Evolutionary conservation across 139 green algal genomes (phyloP), one percentile per base, ranked within the genome.

Genomic region (Coccomyxa sp.): DNA sequence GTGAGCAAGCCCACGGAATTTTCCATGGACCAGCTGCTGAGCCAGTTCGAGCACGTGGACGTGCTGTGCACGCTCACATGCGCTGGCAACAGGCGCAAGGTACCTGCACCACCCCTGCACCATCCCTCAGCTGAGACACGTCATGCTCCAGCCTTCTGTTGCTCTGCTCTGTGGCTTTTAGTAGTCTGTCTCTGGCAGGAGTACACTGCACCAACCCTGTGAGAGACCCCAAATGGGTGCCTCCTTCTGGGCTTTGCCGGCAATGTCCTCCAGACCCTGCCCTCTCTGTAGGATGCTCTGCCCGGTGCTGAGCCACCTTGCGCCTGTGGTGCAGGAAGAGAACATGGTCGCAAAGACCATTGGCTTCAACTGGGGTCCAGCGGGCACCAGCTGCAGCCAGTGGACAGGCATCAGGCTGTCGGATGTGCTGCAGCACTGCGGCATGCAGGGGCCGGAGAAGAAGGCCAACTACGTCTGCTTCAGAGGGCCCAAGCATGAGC

Each of bases 261-360:
- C n/a, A n/a, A n/a, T n/a, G n/a, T n/a, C n/a, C n/a, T n/a, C n/a
- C n/a, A n/a, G n/a, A n/a, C n/a, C n/a, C n/a, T n/a, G n/a, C n/a
- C n/a, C n/a, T n/a, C n/a, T n/a, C n/a, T n/a, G n/a, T n/a, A n/a
- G n/a, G n/a, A n/a, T n/a, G n/a, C n/a, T n/a, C n/a, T n/a, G n/a
- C n/a, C n/a, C n/a, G n/a, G n/a, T n/a, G n/a, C n/a, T n/a, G n/a
- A n/a, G n/a, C n/a, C n/a, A n/a, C n/a, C n/a, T n/a, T n/a, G n/a
- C n/a, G n/a, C n/a, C n/a, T n/a, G n/a, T 64, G 50, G 18, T 22
- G 5, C 50, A 64, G 50, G 96, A 99, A 82, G 86, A 98, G 85
- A 99, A 99, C 88, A 98, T 98, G 95, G 76, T 97, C 27, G 98
- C 98, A 84, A 95, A 99, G 90, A 95, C 89, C 16, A 98, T 96